Evolutionary conservation across 2,329 filamentous ascomycete genomes (phyloP).

Genomic region (Calonectria pauciramosa): DNA sequence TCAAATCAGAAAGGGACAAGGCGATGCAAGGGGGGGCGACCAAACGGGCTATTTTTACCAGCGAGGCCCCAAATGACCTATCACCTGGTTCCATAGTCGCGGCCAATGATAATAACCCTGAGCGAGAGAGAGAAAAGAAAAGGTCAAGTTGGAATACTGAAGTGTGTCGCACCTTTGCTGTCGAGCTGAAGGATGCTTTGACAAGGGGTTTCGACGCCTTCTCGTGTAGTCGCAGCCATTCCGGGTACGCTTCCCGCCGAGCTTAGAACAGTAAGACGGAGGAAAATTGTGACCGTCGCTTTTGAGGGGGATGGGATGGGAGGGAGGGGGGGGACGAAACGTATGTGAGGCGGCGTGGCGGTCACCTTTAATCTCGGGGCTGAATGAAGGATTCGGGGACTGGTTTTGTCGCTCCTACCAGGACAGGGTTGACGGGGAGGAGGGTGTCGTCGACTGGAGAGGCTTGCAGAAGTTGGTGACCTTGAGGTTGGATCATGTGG

Average conservation of each 20-base stretch:
- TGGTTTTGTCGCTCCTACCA: not conserved
- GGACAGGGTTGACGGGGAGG: not conserved
- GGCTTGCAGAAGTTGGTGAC: not conserved
- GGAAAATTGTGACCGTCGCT: not conserved
- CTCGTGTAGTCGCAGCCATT: not conserved
- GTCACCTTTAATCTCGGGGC: constrained; percentile 7
- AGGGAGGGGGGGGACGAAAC: not conserved
- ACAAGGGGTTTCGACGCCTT: not conserved
- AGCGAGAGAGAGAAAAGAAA: not conserved
- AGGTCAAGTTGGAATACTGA: not conserved
- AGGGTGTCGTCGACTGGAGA: not conserved
- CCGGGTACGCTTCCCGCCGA: not conserved
- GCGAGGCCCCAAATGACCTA: not conserved
- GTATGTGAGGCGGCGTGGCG: not conserved
- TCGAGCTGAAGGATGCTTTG: constrained; percentile 9
- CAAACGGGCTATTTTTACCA: not conserved
- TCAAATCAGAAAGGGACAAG: not conserved
- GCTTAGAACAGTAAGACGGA: not conserved
- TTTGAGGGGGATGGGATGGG: not conserved
- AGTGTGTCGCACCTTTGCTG: not conserved
- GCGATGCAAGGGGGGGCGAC: not conserved
- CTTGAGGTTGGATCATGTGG: not conserved
- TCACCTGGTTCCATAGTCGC: not conserved
- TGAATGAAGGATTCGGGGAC: not conserved
- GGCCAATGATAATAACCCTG: not conserved